These are phyloP conservation scores for Calocera cornea DNA, from an alignment of 768 basidiomycete species.

Conservation along the genomic window DNA sequence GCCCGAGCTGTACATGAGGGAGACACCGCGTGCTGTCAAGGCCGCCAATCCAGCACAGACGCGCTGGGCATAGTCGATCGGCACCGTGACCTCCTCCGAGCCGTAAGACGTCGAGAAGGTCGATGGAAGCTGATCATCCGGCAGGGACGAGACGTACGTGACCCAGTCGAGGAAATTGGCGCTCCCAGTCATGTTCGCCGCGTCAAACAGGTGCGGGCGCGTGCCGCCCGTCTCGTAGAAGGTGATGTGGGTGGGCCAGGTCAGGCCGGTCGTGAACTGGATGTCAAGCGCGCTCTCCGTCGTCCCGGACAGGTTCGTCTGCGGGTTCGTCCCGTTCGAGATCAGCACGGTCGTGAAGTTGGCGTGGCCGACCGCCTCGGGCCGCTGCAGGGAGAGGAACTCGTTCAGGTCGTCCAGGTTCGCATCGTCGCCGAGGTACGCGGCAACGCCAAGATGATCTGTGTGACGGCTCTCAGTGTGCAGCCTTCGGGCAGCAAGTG, in stretches of 20 bases:
- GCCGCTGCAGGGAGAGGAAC: constrained; percentile 2
- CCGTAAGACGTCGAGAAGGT: constrained; percentile 34
- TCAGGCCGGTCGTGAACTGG: constrained; percentile 43
- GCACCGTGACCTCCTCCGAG: constrained; percentile 40
- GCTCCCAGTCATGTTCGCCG: neutral
- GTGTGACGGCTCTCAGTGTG: no score
- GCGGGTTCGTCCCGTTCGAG: neutral
- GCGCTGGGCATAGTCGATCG: neutral
- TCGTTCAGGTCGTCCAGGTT: constrained; percentile 28
- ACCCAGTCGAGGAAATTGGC: neutral
- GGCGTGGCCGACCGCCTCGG: neutral
- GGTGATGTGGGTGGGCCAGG: constrained; percentile 44
- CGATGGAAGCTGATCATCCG: constrained; percentile 1
- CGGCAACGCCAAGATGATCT: neutral
- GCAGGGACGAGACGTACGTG: neutral
- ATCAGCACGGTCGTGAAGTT: constrained; percentile 1
- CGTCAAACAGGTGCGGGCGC: constrained; percentile 45
- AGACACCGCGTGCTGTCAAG: neutral
- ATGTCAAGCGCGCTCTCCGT: constrained; percentile 20
- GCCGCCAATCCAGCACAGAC: neutral
- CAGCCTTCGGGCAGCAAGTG: neutral
- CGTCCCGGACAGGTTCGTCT: neutral
- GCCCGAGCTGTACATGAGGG: constrained; percentile 1
- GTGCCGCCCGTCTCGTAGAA: constrained; percentile 51
- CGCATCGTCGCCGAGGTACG: constrained; percentile 29